Conservation (phyloP, 352 stramenopile species). For the Phytophthora foliorum region DNA sequence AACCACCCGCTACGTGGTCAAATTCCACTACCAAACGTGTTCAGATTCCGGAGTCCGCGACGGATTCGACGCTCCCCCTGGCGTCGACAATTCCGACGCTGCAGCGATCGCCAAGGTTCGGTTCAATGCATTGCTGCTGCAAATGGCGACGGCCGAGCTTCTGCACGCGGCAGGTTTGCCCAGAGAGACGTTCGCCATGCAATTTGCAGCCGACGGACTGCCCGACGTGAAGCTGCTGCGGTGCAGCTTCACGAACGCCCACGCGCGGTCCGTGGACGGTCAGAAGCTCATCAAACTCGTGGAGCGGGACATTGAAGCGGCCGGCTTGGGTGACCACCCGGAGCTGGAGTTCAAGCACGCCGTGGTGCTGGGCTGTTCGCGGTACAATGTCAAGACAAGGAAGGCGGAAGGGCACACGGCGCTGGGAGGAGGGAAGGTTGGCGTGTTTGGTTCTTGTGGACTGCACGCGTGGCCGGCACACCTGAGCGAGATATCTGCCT, state of each 20-base stretch:
- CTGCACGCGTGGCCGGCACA: constrained; percentile 70
- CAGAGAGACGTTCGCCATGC: constrained; percentile 61
- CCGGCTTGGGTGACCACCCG: constrained; percentile 41
- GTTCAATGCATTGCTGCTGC: constrained; percentile 67
- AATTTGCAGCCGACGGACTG: constrained; percentile 62
- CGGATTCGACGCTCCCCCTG: constrained; percentile 65
- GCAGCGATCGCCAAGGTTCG: constrained; percentile 59
- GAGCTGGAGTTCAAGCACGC: constrained; percentile 66
- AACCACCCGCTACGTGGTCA: constrained; percentile 49
- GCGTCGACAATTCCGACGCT: constrained; percentile 64
- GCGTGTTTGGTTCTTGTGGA: constrained; percentile 75
- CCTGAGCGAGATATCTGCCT: constrained; percentile 55
- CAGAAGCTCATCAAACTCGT: constrained; percentile 71
- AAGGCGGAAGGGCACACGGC: constrained; percentile 68
- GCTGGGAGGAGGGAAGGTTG: constrained; percentile 62
- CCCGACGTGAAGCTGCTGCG: constrained; percentile 61
- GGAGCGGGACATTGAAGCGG: constrained; percentile 55
- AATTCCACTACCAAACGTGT: constrained; percentile 80
- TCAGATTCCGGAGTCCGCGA: constrained; percentile 40
- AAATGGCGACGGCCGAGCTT: constrained; percentile 66
- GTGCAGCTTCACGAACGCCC: constrained; percentile 65
- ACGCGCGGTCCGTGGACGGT: constrained; percentile 56
- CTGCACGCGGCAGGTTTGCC: constrained; percentile 51
- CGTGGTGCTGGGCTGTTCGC: constrained; percentile 77
- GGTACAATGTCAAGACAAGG: constrained; percentile 59